phyloP scores from a whole-genome alignment of 1,284 basidiomycete genomes.

The Dichomitus squalens region DNA sequence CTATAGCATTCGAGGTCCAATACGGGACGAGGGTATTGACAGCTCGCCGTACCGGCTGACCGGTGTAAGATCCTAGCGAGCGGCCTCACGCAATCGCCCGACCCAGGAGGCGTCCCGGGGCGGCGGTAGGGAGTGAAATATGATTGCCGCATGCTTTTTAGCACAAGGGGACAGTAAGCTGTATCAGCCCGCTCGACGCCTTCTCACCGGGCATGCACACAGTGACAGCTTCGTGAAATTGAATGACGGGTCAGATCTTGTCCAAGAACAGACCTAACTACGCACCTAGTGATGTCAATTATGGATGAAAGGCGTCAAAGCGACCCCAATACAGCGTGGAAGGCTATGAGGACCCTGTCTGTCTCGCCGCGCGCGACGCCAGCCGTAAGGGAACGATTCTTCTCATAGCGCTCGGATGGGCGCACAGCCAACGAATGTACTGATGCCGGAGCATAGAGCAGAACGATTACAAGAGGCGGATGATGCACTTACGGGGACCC shows the following conservation, averaged over 20 bases:
- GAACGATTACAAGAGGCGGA: neutral
- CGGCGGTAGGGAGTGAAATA: neutral
- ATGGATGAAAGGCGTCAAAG: neutral
- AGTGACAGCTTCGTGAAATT: neutral
- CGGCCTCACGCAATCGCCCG: neutral
- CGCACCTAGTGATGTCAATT: neutral
- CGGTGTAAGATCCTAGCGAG: slow-evolving; percentile 1
- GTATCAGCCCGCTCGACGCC: neutral
- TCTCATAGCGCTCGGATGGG: neutral
- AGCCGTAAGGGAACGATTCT: too few relatives aligned
- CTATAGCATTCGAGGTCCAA: neutral
- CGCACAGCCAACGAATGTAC: neutral
- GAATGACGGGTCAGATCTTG: neutral
- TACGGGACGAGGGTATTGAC: neutral
- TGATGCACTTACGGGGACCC: neutral
- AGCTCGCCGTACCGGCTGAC: neutral
- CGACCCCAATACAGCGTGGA: neutral
- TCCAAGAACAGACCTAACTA: neutral
- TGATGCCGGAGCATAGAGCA: neutral
- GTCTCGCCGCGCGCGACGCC: neutral
- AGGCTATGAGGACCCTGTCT: neutral
- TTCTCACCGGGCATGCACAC: neutral
- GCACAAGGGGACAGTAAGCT: neutral
- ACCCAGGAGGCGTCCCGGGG: neutral
- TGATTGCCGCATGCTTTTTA: neutral